A percentile compares a stretch with the other conserved stretches of the same genome.
These are phyloP conservation scores for Diaporthe ilicicola DNA, from an alignment of 2,329 filamentous ascomycete genomes.

Conservation along the genomic window DNA sequence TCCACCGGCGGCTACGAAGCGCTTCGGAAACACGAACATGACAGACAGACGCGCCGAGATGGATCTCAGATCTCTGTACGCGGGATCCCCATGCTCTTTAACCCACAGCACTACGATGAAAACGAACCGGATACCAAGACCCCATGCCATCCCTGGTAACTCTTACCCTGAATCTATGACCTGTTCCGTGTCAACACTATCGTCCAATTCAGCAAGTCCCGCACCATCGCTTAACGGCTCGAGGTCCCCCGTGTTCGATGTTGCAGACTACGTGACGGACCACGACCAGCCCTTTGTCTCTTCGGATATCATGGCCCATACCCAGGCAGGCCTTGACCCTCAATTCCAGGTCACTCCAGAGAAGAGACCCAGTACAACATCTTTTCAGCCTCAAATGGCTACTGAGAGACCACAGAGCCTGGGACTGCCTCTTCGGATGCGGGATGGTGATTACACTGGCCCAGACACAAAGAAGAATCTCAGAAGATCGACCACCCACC, in stretches of 20 bases:
- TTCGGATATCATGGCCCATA: conserved; percentile 15
- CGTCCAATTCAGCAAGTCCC: conserved; percentile 25
- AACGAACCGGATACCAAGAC: conserved; percentile 19
- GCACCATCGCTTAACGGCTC: conserved; percentile 14
- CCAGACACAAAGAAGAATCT: conserved; percentile 12
- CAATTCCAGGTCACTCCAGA: background rate
- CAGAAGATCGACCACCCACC: conserved; percentile 1
- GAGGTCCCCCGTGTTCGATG: conserved; percentile 27
- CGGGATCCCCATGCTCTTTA: conserved; percentile 24
- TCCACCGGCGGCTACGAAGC: conserved; percentile 32
- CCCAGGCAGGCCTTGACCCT: conserved; percentile 1
- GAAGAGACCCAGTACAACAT: background rate
- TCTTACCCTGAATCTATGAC: conserved; percentile 28
- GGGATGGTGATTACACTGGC: background rate
- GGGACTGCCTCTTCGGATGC: conserved; percentile 24
- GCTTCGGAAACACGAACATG: background rate
- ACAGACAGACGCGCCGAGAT: conserved; percentile 8
- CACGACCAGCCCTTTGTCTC: conserved; percentile 27
- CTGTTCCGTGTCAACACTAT: conserved; percentile 27
- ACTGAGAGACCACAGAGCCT: conserved; percentile 15
- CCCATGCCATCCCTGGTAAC: conserved; percentile 16
- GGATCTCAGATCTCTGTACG: conserved; percentile 28
- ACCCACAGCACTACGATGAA: background rate
- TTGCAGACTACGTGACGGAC: conserved; percentile 21
- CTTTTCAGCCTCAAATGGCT: conserved; percentile 3